Evolutionary conservation across 192 early-diverging fungal genomes (phyloP).

Genomic region (Podochytrium sp.): DNA sequence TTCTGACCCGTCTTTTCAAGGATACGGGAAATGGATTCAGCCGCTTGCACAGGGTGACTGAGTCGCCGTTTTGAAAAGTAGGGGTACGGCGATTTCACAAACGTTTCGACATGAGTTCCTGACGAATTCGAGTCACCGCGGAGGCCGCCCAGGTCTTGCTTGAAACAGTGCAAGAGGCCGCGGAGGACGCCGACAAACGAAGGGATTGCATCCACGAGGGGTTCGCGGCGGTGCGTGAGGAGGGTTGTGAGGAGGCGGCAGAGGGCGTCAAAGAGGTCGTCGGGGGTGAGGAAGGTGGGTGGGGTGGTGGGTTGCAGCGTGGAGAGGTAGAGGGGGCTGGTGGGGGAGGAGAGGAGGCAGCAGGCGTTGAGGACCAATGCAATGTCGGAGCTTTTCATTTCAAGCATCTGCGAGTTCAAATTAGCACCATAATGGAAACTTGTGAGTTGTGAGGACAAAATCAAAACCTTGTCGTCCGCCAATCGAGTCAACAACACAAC

Average conservation of each 20-base stretch:
- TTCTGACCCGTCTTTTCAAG: slow-evolving; percentile 22
- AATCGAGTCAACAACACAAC: slow-evolving; percentile 13
- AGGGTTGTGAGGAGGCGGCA: slow-evolving; percentile 54
- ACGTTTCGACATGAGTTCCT: slow-evolving; percentile 29
- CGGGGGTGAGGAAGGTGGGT: slow-evolving; percentile 26
- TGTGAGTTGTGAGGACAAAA: background rate
- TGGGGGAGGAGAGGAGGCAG: slow-evolving; percentile 14
- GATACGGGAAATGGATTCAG: slow-evolving; percentile 16
- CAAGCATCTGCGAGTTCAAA: slow-evolving; percentile 39
- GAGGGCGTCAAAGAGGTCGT: slow-evolving; percentile 52
- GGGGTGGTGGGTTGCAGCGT: background rate
- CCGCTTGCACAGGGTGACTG: slow-evolving; percentile 15
- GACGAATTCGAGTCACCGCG: slow-evolving; percentile 32
- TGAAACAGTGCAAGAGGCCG: slow-evolving; percentile 62
- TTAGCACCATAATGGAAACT: background rate
- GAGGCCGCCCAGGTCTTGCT: slow-evolving; percentile 49
- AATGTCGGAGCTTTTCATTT: slow-evolving; percentile 47
- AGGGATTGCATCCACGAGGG: slow-evolving; percentile 51
- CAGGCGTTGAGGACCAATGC: slow-evolving; percentile 44
- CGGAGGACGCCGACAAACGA: slow-evolving; percentile 57
- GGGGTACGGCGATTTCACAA: slow-evolving; percentile 34
- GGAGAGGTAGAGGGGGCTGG: slow-evolving; percentile 9
- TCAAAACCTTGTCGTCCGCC: slow-evolving; percentile 13
- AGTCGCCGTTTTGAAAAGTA: slow-evolving; percentile 36
- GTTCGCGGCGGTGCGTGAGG: slow-evolving; percentile 50